Evolutionary conservation across 176 grass and related monocot species (phyloP).

Genomic region (Eleusine indica): DNA sequence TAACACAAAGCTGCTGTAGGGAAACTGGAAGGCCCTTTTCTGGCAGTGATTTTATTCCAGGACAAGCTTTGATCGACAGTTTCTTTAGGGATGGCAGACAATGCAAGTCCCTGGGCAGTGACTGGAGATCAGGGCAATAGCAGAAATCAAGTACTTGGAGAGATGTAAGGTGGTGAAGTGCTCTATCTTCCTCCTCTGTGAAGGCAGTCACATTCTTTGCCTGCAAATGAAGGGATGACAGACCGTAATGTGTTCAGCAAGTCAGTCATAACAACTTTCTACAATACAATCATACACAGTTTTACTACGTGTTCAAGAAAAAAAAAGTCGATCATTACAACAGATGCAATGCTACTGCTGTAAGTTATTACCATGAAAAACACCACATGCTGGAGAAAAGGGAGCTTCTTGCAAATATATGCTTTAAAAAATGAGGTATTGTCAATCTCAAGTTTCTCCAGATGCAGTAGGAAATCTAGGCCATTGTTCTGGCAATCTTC

Average conservation of each 20-base stretch:
- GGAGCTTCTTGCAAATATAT: conserved; percentile 28
- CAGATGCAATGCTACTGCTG: background rate
- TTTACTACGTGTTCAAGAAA: no score
- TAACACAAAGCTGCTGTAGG: conserved; percentile 20
- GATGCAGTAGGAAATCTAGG: background rate
- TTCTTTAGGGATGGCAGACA: conserved; percentile 18
- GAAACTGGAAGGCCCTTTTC: conserved; percentile 27
- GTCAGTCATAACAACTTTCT: no score
- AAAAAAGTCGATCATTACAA: background rate
- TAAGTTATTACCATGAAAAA: conserved; percentile 22
- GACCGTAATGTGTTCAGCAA: background rate
- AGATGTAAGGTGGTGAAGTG: conserved; percentile 17
- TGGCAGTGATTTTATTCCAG: conserved; percentile 29
- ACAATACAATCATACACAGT: no score
- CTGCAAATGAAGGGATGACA: conserved; percentile 7
- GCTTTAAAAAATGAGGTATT: conserved; percentile 21
- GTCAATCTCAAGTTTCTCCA: conserved; percentile 27
- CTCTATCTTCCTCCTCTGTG: background rate
- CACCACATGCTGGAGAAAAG: conserved; percentile 9
- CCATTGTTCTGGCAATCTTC: background rate
- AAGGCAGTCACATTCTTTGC: conserved; percentile 7
- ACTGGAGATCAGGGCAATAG: conserved; percentile 19
- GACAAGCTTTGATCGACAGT: conserved; percentile 28
- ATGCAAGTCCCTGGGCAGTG: background rate
- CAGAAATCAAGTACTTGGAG: conserved; percentile 25